Evolutionary conservation across 208 protist genomes (phyloP), one percentile per base, ranked within the genome.

Genomic region (Leishmania tropica): DNA sequence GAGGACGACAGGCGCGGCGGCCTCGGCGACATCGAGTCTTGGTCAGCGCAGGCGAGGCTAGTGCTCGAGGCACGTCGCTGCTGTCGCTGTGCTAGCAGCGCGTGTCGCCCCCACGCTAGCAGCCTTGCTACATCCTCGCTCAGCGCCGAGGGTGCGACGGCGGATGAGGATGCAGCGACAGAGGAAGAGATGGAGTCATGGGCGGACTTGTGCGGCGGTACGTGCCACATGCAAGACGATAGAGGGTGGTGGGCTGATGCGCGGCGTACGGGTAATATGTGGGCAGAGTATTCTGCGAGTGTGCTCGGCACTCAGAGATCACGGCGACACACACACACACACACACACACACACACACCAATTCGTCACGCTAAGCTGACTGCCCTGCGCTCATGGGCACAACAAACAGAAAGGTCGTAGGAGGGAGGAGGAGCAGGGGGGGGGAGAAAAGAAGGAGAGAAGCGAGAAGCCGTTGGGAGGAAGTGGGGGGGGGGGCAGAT

Each of bases 101-200:
- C 42, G 72, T 42, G 48, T 5, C 77, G 76, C 11, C 82, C 82
- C 82, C 76, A 81, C 10, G 21, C 37, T 10, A 85, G 76, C 4
- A 85, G 77, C 31, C 73, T 77, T 28, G 76, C 21, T 11, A 85
- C 77, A 60, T 85, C 82, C n/a, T 85, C 82, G 62, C 77, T 81
- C 17, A 85, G 60, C 17, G 35, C 15, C 8, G 51, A 28, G 1
- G 75, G 21, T 31, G n/a, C 40, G 17, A 65, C 28, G 15, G 56
- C 28, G 40, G 53, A 73, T 40, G 72, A 58, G 17, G 71, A 81
- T n/a, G 58, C 31, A 71, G 83, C 73, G 75, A 80, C 67, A 78
- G 78, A 74, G 79, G 78, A 40, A 60, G 65, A 76, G 53, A 37
- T 28, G 65, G 70, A 40, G 67, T 31, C 47, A 72, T 13, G 42